Base-by-base conservation (phyloP, 345 rosid genomes). In the Eutrema japonicum region DNA sequence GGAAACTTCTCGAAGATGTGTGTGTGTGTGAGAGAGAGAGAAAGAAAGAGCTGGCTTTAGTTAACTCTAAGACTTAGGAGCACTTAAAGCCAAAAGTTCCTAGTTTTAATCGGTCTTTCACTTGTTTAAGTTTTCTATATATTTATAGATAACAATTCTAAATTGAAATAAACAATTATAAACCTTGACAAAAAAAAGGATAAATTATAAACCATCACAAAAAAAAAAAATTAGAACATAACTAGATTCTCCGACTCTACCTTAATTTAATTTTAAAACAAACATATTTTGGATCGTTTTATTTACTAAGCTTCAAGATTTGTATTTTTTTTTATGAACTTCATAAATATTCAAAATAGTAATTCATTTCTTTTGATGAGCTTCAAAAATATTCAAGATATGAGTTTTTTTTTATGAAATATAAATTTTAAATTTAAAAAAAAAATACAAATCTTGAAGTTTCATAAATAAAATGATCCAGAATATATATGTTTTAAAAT, bases 21-120 rank as follows among this genome's bases (percentile, higher is more conserved):
- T 14, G 35, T 30, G 53, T 52, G 36, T 75, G 35, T 50, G 48
- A 54, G 46, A 60, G 26, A 51, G 47, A 29, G 12, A 40, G 51
- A 45, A 60, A 68, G 46, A 68, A 35, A 69, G 76, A 32, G 61
- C 11, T 30, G 33, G 74, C 43, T 33, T 63, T 64, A 56, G 62
- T 48, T 65, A 56, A 57, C 48, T 38, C 64, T 65, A 73, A 46
- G 72, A 66, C 70, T 45, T 53, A 1, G 49, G 6, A 57, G 60
- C 59, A 45, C 80, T 79, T 72, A 13, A 75, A 60, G 66, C 68
- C 70, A 57, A 69, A 66, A 40, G 33, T 74, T 55, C n/a, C 60
- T 57, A 12, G 12, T 54, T 66, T 52, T 56, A 45, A 53, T 57
- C 18, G 46, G 60, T 74, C 68, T 66, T 74, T 57, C 1, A 64